Evolutionary conservation across 2,329 filamentous ascomycete species (phyloP), one percentile per base, ranked within the genome.

Genomic region (Calycina marina): DNA sequence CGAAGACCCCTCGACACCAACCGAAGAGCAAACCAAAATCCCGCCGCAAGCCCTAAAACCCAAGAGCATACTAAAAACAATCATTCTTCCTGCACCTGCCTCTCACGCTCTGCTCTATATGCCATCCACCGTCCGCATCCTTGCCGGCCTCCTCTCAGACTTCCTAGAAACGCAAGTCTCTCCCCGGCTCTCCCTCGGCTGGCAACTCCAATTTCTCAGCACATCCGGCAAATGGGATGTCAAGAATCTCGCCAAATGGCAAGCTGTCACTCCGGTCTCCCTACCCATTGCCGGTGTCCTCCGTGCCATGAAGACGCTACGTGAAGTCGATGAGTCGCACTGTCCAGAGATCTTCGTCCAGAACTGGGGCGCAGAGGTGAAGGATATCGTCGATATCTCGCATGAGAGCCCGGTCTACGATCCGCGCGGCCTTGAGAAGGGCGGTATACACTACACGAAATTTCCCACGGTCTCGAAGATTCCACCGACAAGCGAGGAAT

Each of bases 161-260:
- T 96, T 96, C 48, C 65, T 94, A 16, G 65, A 72, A 12, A 63
- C 67, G 3, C 69, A 84, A 46, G 65, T 94, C 33, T 86, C 86
- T 6, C 67, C 73, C 6, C 74, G 85, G 6, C 67, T 94, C 10
- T 81, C 75, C 1, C 70, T 88, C 16, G 82, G 78, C 26, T 96
- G 88, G 86, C 88, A 96, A 56, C 63, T 96, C 11, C 80, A 88
- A 46, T 78, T 90, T 47, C 71, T 96, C 14, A 83, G 80, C 2
- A 83, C 79, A 2, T 81, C 85, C 44, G 86, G 86, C 3, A 96
- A 96, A 58, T 96, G 88, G 88, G 88, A 94, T 50, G 84, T 96
- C 44, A 96, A 96, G 59, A 96, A 96, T 49, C 65, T 94, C 8
- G 74, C 70, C 37, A 96, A 96, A 52, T 96, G 88, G 88, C 70